These are phyloP conservation scores for Microsporum audouinii DNA, from an alignment of 2,329 filamentous ascomycete genomes.

Conservation along the genomic window DNA sequence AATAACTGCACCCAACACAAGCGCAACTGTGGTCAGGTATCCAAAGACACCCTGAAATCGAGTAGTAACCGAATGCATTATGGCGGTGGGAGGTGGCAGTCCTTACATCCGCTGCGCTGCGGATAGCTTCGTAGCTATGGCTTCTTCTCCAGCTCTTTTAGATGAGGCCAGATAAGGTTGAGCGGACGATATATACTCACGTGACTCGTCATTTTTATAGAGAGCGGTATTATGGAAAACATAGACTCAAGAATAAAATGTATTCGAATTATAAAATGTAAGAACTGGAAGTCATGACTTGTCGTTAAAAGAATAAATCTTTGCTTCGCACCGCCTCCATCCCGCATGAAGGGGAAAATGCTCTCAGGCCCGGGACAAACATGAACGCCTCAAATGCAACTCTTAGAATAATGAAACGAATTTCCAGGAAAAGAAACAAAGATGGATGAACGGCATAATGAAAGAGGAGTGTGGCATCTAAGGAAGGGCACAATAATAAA, in stretches of 20 bases:
- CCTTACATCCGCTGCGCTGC: not conserved
- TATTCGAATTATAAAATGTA: not conserved
- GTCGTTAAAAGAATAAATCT: not conserved
- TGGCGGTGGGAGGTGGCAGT: constrained; percentile 20
- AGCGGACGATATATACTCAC: not conserved
- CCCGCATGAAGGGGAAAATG: not conserved
- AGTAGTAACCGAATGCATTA: constrained; percentile 78
- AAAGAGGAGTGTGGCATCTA: not conserved
- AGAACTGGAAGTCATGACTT: not conserved
- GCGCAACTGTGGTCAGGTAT: constrained; percentile 92
- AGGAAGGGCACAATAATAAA: not conserved
- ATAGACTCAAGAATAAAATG: not conserved
- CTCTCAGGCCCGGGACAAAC: not conserved
- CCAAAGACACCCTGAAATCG: constrained; percentile 88
- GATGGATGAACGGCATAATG: not conserved
- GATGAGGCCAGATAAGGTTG: constrained; percentile 4
- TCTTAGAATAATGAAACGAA: not conserved
- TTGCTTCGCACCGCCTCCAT: not conserved
- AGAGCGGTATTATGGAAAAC: not conserved
- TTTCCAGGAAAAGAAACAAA: not conserved
- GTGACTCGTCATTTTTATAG: not conserved
- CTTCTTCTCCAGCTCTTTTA: not conserved
- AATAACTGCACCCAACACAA: constrained; percentile 66
- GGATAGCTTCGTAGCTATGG: not conserved
- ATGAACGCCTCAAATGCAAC: not conserved